These are phyloP conservation scores for Ilyonectria destructans DNA, from an alignment of 2,329 filamentous ascomycete genomes.

Conservation along the genomic window DNA sequence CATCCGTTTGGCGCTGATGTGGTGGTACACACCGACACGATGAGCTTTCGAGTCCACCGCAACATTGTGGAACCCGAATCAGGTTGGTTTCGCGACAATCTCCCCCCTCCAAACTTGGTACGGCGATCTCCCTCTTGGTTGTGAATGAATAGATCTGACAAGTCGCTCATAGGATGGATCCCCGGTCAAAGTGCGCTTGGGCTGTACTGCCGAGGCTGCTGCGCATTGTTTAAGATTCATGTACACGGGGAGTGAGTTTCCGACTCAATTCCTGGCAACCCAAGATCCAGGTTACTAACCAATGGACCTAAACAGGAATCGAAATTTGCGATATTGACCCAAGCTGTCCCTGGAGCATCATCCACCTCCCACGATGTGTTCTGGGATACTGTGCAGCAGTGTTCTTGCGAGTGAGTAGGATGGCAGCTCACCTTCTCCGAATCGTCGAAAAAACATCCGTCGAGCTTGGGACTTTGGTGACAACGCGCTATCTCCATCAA, in stretches of 20 bases:
- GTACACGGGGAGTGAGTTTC: slow-evolving; percentile 54
- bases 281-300: slow-evolving; percentile 10
- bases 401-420: slow-evolving; percentile 48
- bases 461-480: slow-evolving; percentile 44
- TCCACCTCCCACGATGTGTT: slow-evolving; percentile 53
- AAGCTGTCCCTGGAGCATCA: slow-evolving; percentile 45
- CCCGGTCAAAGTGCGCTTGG: slow-evolving; percentile 47
- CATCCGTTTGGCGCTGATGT: slow-evolving; percentile 55
- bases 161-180: slow-evolving; percentile 46
- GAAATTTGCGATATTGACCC: slow-evolving; percentile 51
- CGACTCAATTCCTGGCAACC: not conserved
- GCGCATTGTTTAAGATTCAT: slow-evolving; percentile 55
- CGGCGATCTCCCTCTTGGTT: slow-evolving; percentile 4
- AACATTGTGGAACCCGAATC: slow-evolving; percentile 54
- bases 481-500: slow-evolving; percentile 29
- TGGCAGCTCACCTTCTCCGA: slow-evolving; percentile 49
- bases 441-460: slow-evolving; percentile 48
- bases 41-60: slow-evolving; percentile 54
- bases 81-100: slow-evolving; percentile 53
- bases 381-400: slow-evolving; percentile 54
- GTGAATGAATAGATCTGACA: slow-evolving; percentile 21
- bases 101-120: slow-evolving; percentile 52
- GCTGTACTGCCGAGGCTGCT: slow-evolving; percentile 46
- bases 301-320: slow-evolving; percentile 38
- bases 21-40: slow-evolving; percentile 45